A percentile compares a stretch with the other conserved stretches of the same genome.
Evolutionary conservation across 176 grass and related monocot species (phyloP).

Genomic region (Bolboschoenus planiculmis): DNA sequence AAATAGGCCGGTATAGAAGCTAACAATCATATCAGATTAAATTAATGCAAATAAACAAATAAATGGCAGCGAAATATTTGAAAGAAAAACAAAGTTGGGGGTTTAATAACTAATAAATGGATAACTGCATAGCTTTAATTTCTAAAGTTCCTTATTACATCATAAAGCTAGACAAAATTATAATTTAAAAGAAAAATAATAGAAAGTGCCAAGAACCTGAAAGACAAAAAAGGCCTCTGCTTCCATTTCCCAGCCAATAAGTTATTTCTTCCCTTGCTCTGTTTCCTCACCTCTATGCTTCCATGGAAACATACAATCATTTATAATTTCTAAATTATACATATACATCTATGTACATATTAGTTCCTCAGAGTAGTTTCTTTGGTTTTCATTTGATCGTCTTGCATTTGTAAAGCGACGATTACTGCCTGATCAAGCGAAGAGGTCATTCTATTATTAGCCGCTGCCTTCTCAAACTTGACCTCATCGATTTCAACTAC

Average conservation of each 20-base stretch:
- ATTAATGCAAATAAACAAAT: not conserved
- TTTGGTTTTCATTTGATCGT: conserved; percentile 40
- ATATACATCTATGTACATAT: not conserved
- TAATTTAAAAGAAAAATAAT: not conserved
- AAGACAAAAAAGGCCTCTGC: conserved; percentile 22
- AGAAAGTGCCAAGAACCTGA: conserved; percentile 15
- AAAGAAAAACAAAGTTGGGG: not conserved
- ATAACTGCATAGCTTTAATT: not conserved
- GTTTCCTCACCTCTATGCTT: conserved; percentile 17
- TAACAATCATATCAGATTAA: not conserved
- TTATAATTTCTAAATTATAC: not conserved
- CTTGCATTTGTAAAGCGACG: conserved; percentile 28
- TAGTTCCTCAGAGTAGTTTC: conserved; percentile 29
- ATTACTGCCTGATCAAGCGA: conserved; percentile 11
- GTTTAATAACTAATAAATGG: not conserved
- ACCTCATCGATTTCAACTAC: conserved; percentile 60
- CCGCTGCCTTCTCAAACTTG: conserved; percentile 63
- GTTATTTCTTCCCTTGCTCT: conserved; percentile 13
- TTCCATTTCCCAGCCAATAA: conserved; percentile 23
- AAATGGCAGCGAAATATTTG: not conserved
- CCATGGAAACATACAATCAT: not conserved
- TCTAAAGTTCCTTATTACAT: not conserved
- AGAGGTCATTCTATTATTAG: conserved; percentile 43
- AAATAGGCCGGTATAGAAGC: not conserved
- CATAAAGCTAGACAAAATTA: conserved; percentile 11